These are phyloP conservation scores for Tausonia pullulans DNA, from an alignment of 1,284 basidiomycete genomes.

Conservation along the genomic window DNA sequence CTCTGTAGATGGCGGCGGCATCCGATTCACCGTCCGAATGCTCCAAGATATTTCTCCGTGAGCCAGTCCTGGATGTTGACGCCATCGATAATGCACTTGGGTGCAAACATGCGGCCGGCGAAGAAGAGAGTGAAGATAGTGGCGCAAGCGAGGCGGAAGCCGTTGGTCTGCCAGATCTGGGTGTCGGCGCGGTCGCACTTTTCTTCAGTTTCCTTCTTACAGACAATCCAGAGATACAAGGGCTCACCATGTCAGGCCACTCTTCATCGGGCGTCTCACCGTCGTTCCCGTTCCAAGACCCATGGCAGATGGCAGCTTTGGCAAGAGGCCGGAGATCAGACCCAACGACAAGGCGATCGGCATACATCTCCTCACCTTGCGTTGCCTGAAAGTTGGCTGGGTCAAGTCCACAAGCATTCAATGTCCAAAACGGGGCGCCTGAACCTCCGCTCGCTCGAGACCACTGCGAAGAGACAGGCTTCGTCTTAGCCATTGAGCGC, in stretches of 20 bases:
- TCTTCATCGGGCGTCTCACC: neutral
- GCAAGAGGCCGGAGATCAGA: too few species aligned
- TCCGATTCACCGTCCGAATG: neutral
- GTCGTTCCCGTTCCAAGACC: neutral
- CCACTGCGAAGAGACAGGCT: slow-evolving; percentile 52
- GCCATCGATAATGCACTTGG: slow-evolving; percentile 81
- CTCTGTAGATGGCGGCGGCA: neutral
- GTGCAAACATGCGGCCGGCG: slow-evolving; percentile 78
- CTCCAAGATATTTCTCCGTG: neutral
- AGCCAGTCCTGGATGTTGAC: slow-evolving; percentile 79
- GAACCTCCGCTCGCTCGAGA: slow-evolving; percentile 93
- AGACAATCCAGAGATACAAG: neutral
- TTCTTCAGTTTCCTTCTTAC: too few species aligned
- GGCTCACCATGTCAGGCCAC: neutral
- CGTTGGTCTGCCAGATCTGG: neutral
- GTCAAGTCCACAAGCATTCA: slow-evolving; percentile 82
- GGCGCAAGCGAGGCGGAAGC: neutral
- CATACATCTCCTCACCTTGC: slow-evolving; percentile 33
- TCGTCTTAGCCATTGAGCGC: neutral
- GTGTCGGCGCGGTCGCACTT: too few species aligned
- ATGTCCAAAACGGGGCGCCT: slow-evolving; percentile 90
- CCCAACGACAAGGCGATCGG: too few species aligned
- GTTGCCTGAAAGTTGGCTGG: slow-evolving; percentile 74
- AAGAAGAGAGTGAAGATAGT: slow-evolving; percentile 67
- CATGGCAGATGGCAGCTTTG: neutral